These are phyloP conservation scores for Somion occarium DNA, from an alignment of 1,284 basidiomycete species.

Conservation along the genomic window DNA sequence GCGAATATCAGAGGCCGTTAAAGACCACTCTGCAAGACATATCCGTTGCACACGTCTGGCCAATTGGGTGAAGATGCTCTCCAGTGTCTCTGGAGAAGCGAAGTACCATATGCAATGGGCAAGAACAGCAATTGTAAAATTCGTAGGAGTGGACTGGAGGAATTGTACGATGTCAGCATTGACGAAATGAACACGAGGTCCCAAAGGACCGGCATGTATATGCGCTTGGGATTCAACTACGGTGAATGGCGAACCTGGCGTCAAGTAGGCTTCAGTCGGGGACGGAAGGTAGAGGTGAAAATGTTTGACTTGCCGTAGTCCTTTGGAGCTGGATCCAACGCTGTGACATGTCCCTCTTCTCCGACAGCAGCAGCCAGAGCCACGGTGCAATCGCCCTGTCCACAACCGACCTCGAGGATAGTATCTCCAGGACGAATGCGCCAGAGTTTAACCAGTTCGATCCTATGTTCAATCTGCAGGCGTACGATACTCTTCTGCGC, in stretches of 20 bases:
- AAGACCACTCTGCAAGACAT: slow-evolving; percentile 35
- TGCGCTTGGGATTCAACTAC: slow-evolving; percentile 36
- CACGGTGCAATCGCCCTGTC: slow-evolving; percentile 39
- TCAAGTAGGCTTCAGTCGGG: neutral
- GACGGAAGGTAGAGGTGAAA: neutral
- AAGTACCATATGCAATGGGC: slow-evolving; percentile 41
- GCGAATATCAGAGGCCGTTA: slow-evolving; percentile 22
- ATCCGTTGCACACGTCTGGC: slow-evolving; percentile 23
- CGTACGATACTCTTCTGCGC: slow-evolving; percentile 10
- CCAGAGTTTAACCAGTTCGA: slow-evolving; percentile 30
- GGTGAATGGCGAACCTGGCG: slow-evolving; percentile 33
- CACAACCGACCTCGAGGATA: slow-evolving; percentile 39
- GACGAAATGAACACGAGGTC: slow-evolving; percentile 33
- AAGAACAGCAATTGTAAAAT: slow-evolving; percentile 33
- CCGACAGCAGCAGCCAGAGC: slow-evolving; percentile 36
- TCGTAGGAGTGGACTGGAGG: slow-evolving; percentile 20
- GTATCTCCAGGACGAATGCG: slow-evolving; percentile 26
- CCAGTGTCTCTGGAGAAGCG: slow-evolving; percentile 28
- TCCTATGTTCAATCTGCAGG: slow-evolving; percentile 33
- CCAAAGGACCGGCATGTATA: slow-evolving; percentile 28
- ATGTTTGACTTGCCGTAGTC: slow-evolving; percentile 31
- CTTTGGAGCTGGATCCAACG: slow-evolving; percentile 35
- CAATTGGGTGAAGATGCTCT: slow-evolving; percentile 29
- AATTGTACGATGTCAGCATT: slow-evolving; percentile 31
- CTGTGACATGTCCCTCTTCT: slow-evolving; percentile 32